These are phyloP conservation scores for Cytospora mali DNA, from an alignment of 2,329 filamentous ascomycete species.

Conservation along the genomic window DNA sequence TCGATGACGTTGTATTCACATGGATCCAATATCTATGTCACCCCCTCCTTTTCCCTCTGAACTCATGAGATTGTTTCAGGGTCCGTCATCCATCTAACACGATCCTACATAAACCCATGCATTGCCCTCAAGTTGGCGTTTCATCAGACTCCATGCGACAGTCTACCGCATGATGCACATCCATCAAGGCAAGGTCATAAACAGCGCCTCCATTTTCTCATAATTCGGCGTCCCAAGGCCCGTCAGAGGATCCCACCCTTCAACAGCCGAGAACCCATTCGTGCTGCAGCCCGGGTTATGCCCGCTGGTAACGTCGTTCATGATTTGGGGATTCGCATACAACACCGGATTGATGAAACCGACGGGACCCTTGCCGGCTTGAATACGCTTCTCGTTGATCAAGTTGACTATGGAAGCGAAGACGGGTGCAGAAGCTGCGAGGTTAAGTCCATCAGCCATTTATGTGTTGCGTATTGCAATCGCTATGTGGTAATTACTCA, in stretches of 20 bases:
- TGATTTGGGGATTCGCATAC: slow-evolving; percentile 31
- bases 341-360: slow-evolving; percentile 43
- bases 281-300: slow-evolving; percentile 36
- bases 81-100: too few relatives aligned
- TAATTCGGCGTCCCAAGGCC: slow-evolving; percentile 36
- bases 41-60: too few relatives aligned
- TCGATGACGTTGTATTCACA: too few relatives aligned
- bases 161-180: too few relatives aligned
- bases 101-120: not conserved
- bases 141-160: too few relatives aligned
- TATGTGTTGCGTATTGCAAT: too few relatives aligned
- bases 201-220: slow-evolving; percentile 32
- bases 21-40: too few relatives aligned
- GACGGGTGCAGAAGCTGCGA: slow-evolving; percentile 38
- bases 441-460: not conserved
- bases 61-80: too few relatives aligned
- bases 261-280: slow-evolving; percentile 32
- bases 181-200: slow-evolving; percentile 33
- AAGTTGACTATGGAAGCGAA: slow-evolving; percentile 41
- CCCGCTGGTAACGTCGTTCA: slow-evolving; percentile 34
- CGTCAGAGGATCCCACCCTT: slow-evolving; percentile 36
- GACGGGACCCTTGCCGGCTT: slow-evolving; percentile 38
- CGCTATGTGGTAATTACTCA: slow-evolving; percentile 14
- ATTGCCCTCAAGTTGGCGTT: not conserved
- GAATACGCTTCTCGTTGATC: slow-evolving; percentile 42